Evolutionary conservation across 768 basidiomycete species (phyloP).

Genomic region (Basidioascus undulatus): DNA sequence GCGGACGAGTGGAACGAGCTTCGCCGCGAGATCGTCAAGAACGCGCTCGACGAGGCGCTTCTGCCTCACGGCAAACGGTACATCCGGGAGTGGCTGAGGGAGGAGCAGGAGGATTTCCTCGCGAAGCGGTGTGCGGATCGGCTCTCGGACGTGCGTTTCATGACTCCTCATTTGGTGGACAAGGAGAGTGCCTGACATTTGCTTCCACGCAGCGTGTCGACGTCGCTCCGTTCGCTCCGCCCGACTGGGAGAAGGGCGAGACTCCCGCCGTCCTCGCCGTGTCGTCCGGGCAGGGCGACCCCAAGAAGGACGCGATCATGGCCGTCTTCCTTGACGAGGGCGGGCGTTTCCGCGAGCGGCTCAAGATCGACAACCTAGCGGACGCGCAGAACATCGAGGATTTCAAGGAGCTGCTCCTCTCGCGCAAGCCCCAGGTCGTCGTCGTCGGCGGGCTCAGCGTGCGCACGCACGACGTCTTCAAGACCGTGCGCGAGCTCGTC

Average conservation of each 20-base stretch:
- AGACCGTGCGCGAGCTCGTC: background rate
- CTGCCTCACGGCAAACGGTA: constrained; percentile 66
- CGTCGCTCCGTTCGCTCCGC: constrained; percentile 38
- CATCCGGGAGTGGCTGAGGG: constrained; percentile 65
- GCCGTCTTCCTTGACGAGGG: constrained; percentile 67
- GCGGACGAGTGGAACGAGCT: constrained; percentile 80
- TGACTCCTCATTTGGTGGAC: background rate
- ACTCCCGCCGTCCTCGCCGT: constrained; percentile 57
- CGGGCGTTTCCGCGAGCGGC: constrained; percentile 72
- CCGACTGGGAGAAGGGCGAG: constrained; percentile 39
- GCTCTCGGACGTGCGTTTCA: constrained; percentile 37
- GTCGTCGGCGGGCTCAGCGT: constrained; percentile 73
- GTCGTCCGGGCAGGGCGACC: constrained; percentile 89
- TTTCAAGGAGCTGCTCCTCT: constrained; percentile 56
- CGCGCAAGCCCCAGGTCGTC: constrained; percentile 65
- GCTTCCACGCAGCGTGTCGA: constrained; percentile 41
- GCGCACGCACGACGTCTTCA: constrained; percentile 12
- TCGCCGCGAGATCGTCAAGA: constrained; percentile 49
- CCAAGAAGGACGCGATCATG: constrained; percentile 66
- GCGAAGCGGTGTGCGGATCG: constrained; percentile 39
- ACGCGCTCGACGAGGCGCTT: constrained; percentile 56
- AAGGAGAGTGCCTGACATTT: background rate
- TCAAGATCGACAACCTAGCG: constrained; percentile 59
- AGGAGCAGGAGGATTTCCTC: constrained; percentile 70
- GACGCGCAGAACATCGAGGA: constrained; percentile 19